Base-by-base conservation (phyloP, 2,329 filamentous ascomycete genomes). In the Talaromyces piceae region DNA sequence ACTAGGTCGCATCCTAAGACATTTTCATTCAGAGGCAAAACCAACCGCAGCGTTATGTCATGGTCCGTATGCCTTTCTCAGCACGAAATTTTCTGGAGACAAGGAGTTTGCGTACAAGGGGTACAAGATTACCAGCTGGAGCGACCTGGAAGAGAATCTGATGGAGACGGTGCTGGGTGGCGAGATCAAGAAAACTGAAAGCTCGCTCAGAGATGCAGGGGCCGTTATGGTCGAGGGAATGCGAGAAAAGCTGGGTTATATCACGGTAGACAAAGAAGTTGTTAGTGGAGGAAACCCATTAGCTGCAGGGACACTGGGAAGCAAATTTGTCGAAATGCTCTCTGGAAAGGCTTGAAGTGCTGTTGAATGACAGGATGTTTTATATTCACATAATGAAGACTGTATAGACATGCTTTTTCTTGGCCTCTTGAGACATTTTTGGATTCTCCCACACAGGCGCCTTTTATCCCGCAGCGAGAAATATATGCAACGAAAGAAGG, bases 31-130 rank as follows among this genome's bases (percentile, higher is more conserved):
- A 2, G 55, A 65, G 52, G 58, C 63, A 3, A 75, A 75, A 54
- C 72, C 73, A 0, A 75, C 73, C 0, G 72, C 71, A 1, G 68
- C 66, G 3, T 68, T 75, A n/a, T 75, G 73, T 33, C 73, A 76
- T 49, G 73, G 73, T 1, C 72, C 73, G 0, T 74, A 69, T 57
- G 73, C 71, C 1, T 65, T 75, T 31, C 51, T 76, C 12, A 70
- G 66, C 4, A 75, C 72, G 0, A 71, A 69, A 55, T 55, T 58
- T 13, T 63, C 58, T 0, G 67, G 64, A 0, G 60, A 62, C 45
- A 62, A 63, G 1, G 59, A 63, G 26, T 75, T 75, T 46, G 68
- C 65, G 22, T 76, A 75, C 52, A 68, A 71, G 39, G 73, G 71
- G 13, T 76, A 75, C 54, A 67, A 69, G 56, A 67, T 76, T 27